These are phyloP conservation scores for Hibiscus mutabilis DNA, from an alignment of 345 rosid species.

Conservation along the genomic window DNA sequence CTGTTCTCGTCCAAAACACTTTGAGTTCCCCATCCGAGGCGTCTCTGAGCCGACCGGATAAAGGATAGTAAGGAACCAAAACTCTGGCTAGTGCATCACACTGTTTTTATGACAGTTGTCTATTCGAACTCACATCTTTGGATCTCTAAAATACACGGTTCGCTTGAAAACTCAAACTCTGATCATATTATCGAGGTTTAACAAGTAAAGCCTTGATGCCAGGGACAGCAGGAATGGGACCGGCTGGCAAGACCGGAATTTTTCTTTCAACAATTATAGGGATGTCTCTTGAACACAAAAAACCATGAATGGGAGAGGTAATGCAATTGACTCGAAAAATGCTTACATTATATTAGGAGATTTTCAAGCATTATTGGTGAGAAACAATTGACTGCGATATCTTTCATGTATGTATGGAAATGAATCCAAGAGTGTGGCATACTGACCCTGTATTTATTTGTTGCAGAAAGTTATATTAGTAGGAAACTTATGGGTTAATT, in stretches of 20 bases:
- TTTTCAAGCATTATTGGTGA: conserved; percentile 11
- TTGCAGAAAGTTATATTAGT: too few species aligned
- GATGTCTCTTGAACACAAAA: conserved; percentile 54
- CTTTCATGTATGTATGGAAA: conserved; percentile 17
- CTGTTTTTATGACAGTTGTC: conserved; percentile 24
- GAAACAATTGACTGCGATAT: not conserved
- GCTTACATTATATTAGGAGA: not conserved
- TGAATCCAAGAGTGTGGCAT: not conserved
- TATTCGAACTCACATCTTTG: conserved; percentile 1
- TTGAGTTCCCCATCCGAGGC: conserved; percentile 52
- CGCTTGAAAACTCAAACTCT: conserved; percentile 84
- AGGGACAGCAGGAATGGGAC: conserved; percentile 26
- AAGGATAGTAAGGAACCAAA: conserved; percentile 77
- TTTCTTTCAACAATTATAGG: conserved; percentile 32
- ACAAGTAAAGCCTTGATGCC: conserved; percentile 50
- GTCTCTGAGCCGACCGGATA: conserved; percentile 74
- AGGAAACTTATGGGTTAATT: too few species aligned
- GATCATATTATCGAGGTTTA: conserved; percentile 69
- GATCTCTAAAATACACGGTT: conserved; percentile 56
- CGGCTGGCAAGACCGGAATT: conserved; percentile 45
- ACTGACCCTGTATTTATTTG: too few species aligned
- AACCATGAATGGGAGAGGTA: conserved; percentile 35
- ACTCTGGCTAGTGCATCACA: conserved; percentile 48
- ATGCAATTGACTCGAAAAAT: conserved; percentile 11
- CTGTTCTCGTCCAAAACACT: conserved; percentile 60